Evolutionary conservation across 306 rosid species (phyloP).

Genomic region (Cucurbita moschata): DNA sequence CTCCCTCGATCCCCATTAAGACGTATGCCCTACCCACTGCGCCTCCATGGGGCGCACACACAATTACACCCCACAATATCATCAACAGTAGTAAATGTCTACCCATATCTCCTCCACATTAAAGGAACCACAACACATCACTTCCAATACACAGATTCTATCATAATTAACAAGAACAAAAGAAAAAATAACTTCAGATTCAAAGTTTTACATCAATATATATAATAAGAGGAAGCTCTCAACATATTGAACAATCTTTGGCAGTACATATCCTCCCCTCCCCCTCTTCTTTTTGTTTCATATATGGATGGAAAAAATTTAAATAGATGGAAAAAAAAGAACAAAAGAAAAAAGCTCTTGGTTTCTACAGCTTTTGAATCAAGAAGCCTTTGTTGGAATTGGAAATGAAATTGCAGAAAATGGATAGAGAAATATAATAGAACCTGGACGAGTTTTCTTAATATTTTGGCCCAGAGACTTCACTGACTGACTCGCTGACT

Average conservation of each 20-base stretch:
- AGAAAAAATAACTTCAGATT: neutral
- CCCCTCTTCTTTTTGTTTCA: neutral
- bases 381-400: conserved; percentile 6
- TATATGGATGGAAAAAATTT: neutral
- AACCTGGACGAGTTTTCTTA: conserved; percentile 5
- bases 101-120: no score
- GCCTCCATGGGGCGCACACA: no score
- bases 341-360: neutral
- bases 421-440: neutral
- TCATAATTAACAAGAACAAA: no score
- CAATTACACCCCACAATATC: no score
- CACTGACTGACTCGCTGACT: neutral
- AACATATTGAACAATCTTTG: neutral
- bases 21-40: no score
- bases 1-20: no score
- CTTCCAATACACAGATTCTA: no score
- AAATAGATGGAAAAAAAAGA: neutral
- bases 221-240: neutral
- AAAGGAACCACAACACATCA: no score
- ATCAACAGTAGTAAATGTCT: no score
- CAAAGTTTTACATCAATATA: neutral
- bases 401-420: conserved; percentile 6
- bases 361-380: neutral
- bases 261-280: neutral
- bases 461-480: neutral